Percentiles rank a stretch among this genome's conserved stretches.
These are phyloP conservation scores for Taphrina communis DNA, from an alignment of 1,139 yeast species.

Conservation along the genomic window DNA sequence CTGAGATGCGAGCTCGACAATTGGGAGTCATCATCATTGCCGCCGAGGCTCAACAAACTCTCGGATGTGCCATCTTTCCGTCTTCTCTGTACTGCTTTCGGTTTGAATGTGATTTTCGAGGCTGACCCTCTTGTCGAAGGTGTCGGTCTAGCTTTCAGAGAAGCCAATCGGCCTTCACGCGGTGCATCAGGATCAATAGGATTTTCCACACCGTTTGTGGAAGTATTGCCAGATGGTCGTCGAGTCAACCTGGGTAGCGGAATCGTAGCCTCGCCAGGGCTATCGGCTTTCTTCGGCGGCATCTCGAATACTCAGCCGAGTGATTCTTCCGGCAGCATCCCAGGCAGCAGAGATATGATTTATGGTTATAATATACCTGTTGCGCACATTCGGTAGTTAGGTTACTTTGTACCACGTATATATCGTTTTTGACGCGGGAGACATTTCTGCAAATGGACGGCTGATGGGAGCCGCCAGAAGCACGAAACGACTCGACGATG, in stretches of 20 bases:
- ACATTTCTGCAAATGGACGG: too few relatives aligned
- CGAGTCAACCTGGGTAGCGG: conserved; percentile 16
- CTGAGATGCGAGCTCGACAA: conserved; percentile 16
- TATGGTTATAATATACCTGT: too few relatives aligned
- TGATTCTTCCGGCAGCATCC: too few relatives aligned
- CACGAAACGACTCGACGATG: too few relatives aligned
- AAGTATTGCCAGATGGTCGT: conserved; percentile 16
- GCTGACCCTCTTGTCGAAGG: conserved; percentile 19
- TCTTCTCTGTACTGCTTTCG: conserved; percentile 35
- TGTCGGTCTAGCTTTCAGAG: conserved; percentile 23
- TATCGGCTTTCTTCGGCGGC: conserved; percentile 19
- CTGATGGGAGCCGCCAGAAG: too few relatives aligned
- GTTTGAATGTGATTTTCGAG: conserved; percentile 32
- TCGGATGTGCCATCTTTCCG: conserved; percentile 26
- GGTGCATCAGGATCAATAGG: conserved; percentile 26
- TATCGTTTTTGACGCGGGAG: background rate
- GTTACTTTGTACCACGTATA: background rate
- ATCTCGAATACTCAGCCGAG: background rate
- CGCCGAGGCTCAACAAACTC: conserved; percentile 5
- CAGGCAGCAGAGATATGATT: too few relatives aligned
- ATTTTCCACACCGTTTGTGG: conserved; percentile 24
- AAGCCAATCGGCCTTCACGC: conserved; percentile 28
- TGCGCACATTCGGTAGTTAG: background rate
- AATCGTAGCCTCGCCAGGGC: background rate
- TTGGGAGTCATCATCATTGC: conserved; percentile 6